These are phyloP conservation scores for Fagopyrum homotropicum DNA, from an alignment of 148 eudicot genomes.

Conservation along the genomic window DNA sequence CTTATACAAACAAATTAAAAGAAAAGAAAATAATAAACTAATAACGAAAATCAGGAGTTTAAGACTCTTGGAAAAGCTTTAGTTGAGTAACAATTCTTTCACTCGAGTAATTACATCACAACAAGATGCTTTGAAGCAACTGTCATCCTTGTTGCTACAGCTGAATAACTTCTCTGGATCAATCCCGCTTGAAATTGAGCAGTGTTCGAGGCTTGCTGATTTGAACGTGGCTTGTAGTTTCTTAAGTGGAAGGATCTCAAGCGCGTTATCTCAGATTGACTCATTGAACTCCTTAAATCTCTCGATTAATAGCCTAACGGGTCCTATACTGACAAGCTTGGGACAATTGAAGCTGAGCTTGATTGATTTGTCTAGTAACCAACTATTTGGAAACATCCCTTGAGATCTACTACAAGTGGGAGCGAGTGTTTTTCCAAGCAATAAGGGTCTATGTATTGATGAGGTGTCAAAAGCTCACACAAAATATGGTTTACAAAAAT, in stretches of 20 bases:
- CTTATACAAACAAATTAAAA: too few relatives aligned
- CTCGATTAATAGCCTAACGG: constrained; percentile 57
- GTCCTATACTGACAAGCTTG: constrained; percentile 50
- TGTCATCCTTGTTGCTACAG: constrained; percentile 64
- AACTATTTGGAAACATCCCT: constrained; percentile 62
- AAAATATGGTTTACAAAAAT: constrained; percentile 27
- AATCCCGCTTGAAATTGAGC: constrained; percentile 52
- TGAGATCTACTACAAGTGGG: constrained; percentile 45
- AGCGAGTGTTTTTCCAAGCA: constrained; percentile 50
- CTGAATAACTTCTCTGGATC: constrained; percentile 51
- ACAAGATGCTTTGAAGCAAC: constrained; percentile 45
- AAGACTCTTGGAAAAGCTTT: constrained; percentile 43
- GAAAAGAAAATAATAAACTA: too few relatives aligned
- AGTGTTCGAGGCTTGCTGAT: constrained; percentile 61
- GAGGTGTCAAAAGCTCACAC: constrained; percentile 13
- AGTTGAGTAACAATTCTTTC: constrained; percentile 56
- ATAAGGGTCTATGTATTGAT: constrained; percentile 57
- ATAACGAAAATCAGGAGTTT: constrained; percentile 41
- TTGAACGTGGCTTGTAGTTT: constrained; percentile 61
- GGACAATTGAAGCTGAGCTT: constrained; percentile 60
- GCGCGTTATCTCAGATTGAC: not conserved
- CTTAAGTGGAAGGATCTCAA: constrained; percentile 52
- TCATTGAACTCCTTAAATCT: constrained; percentile 81
- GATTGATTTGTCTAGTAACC: constrained; percentile 69
- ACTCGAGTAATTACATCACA: constrained; percentile 58